phyloP scores from a whole-genome alignment of 306 rosid genomes.

The Fragaria ananassa region DNA sequence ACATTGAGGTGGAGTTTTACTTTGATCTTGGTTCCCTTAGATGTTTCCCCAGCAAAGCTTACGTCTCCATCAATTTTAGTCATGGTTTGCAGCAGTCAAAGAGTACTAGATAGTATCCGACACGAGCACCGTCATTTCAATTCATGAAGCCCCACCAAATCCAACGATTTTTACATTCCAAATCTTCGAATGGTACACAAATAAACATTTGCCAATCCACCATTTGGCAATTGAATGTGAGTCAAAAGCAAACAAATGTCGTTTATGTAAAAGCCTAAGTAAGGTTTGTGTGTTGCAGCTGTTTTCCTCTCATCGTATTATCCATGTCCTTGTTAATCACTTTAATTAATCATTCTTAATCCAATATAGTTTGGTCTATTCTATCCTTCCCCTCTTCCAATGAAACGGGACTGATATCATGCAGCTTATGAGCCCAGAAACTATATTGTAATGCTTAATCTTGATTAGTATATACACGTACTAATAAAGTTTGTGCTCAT shows the following conservation, averaged over 20 bases:
- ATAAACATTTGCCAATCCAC: neutral
- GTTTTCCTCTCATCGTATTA: neutral
- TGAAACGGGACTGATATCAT: neutral
- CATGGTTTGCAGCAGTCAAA: neutral
- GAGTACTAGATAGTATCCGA: neutral
- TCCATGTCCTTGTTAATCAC: neutral
- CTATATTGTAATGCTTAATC: neutral
- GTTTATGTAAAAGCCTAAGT: neutral
- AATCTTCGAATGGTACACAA: neutral
- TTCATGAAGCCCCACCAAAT: neutral
- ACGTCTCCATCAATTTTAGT: neutral
- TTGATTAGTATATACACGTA: neutral
- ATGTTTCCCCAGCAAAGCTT: neutral
- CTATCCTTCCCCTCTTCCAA: neutral
- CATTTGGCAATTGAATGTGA: neutral
- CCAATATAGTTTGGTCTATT: neutral
- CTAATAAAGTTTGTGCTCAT: neutral
- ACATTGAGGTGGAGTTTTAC: no score
- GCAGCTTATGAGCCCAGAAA: neutral
- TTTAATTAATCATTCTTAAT: neutral
- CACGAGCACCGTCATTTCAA: neutral
- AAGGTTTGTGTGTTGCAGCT: neutral
- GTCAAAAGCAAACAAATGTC: neutral
- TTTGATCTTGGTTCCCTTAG: neutral
- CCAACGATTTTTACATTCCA: neutral